Evolutionary conservation across 2,329 filamentous ascomycete genomes (phyloP).

Genomic region (Pseudogymnoascus sp.): DNA sequence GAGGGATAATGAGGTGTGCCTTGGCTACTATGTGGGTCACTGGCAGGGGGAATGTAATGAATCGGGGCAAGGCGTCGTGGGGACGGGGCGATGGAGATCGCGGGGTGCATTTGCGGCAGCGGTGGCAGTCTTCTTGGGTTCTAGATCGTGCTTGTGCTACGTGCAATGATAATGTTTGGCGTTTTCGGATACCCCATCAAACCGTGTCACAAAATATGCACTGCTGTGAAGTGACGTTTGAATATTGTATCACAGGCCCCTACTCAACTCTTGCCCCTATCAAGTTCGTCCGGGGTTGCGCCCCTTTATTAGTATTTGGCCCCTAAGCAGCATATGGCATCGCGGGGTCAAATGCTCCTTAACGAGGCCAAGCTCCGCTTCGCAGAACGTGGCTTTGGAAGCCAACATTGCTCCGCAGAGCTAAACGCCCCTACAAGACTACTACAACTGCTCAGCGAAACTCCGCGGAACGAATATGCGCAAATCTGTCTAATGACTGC

Average conservation of each 20-base stretch:
- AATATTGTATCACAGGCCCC: neutral
- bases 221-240: neutral
- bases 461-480: neutral
- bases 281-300: too few species aligned
- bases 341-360: neutral
- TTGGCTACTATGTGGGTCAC: neutral
- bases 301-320: neutral
- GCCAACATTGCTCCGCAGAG: neutral
- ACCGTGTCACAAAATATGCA: neutral
- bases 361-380: neutral
- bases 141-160: neutral
- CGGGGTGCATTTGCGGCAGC: neutral
- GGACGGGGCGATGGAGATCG: neutral
- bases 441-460: neutral
- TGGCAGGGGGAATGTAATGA: neutral
- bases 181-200: neutral
- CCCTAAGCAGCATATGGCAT: neutral
- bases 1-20: constrained; percentile 2
- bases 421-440: neutral
- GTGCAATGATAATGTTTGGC: constrained; percentile 4
- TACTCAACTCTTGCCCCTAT: neutral
- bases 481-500: neutral
- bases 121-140: neutral
- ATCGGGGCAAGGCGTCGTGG: neutral
- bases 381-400: neutral